phyloP scores from a whole-genome alignment of 331 rosid genomes.

The Saraca asoca region DNA sequence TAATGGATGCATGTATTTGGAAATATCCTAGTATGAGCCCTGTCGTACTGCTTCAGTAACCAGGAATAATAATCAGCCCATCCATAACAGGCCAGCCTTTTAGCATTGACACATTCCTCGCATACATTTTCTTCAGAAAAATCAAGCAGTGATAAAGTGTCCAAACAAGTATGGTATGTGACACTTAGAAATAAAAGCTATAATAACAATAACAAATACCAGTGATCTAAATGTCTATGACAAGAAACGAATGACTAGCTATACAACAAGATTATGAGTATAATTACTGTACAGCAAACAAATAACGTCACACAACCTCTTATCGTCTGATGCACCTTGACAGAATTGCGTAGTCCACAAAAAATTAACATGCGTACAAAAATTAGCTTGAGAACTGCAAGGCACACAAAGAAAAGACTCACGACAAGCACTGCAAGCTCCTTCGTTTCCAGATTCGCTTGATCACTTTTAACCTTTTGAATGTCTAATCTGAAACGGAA shows the following conservation, averaged over 20 bases:
- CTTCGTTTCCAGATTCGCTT: slow-evolving; percentile 61
- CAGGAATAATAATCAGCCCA: too few species aligned
- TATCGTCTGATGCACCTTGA: slow-evolving; percentile 42
- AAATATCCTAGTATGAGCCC: too few species aligned
- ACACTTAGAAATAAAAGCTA: slow-evolving; percentile 21
- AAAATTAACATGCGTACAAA: slow-evolving; percentile 42
- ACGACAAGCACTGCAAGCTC: slow-evolving; percentile 68
- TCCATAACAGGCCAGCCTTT: too few species aligned
- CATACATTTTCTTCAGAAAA: too few species aligned
- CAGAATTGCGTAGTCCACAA: slow-evolving; percentile 43
- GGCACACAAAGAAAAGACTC: slow-evolving; percentile 65
- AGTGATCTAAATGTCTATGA: slow-evolving; percentile 26
- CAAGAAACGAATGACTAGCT: slow-evolving; percentile 44
- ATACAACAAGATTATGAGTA: slow-evolving; percentile 56
- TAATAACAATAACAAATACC: background rate
- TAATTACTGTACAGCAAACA: slow-evolving; percentile 60
- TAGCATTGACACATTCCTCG: too few species aligned
- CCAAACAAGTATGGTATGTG: slow-evolving; percentile 9
- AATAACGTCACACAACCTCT: slow-evolving; percentile 71
- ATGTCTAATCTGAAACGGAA: slow-evolving; percentile 58
- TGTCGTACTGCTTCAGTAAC: too few species aligned
- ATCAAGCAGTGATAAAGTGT: too few species aligned
- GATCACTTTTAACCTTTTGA: slow-evolving; percentile 51
- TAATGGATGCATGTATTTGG: too few species aligned
- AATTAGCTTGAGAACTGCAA: slow-evolving; percentile 61